Conservation (phyloP, 768 basidiomycete species). For the Amanita rimosa region DNA sequence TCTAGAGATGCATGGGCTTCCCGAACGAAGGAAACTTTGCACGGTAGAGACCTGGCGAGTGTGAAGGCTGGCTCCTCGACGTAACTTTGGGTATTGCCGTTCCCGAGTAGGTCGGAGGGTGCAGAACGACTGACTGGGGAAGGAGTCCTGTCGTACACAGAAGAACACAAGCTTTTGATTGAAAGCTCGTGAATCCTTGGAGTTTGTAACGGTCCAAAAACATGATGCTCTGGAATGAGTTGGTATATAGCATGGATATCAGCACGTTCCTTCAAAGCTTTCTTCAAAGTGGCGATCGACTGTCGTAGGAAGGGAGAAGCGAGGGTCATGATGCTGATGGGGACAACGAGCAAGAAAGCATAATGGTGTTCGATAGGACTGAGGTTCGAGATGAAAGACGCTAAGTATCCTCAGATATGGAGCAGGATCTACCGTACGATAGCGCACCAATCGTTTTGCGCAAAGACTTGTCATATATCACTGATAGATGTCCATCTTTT, state of each 20-base stretch:
- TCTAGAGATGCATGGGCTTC: slow-evolving; percentile 26
- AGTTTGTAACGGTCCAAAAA: slow-evolving; percentile 36
- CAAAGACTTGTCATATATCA: slow-evolving; percentile 56
- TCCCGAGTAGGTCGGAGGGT: slow-evolving; percentile 33
- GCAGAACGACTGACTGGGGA: slow-evolving; percentile 48
- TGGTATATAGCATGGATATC: slow-evolving; percentile 54
- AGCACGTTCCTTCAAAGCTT: slow-evolving; percentile 34
- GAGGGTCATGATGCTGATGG: slow-evolving; percentile 47
- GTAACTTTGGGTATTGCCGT: slow-evolving; percentile 28
- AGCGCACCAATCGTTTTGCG: slow-evolving; percentile 52
- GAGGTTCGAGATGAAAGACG: slow-evolving; percentile 35
- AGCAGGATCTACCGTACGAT: neutral
- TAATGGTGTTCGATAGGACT: slow-evolving; percentile 26
- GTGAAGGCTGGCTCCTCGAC: slow-evolving; percentile 60
- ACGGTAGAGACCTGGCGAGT: slow-evolving; percentile 36
- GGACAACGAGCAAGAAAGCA: slow-evolving; percentile 62
- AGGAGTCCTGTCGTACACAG: slow-evolving; percentile 64
- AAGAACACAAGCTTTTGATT: slow-evolving; percentile 41
- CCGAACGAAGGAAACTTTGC: slow-evolving; percentile 27
- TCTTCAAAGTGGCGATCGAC: slow-evolving; percentile 52
- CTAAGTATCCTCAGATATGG: slow-evolving; percentile 19
- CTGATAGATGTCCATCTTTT: slow-evolving; percentile 46
- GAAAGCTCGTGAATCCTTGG: slow-evolving; percentile 28
- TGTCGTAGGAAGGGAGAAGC: slow-evolving; percentile 60
- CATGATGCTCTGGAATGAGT: slow-evolving; percentile 57